phyloP scores from a whole-genome alignment of 352 stramenopile species.

The Pythium angustatum region DNA sequence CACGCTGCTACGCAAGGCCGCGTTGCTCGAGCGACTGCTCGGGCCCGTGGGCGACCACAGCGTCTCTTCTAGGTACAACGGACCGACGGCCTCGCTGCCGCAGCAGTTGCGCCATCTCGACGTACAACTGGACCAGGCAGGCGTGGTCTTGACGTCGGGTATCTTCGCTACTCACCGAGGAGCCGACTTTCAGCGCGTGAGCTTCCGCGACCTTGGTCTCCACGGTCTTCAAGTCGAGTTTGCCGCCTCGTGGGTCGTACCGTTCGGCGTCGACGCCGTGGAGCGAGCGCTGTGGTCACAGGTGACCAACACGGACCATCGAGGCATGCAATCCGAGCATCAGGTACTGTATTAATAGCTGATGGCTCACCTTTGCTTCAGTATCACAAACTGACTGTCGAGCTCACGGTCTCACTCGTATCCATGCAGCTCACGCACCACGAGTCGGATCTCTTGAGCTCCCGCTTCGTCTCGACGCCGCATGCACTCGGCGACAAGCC shows the following conservation, averaged over 20 bases:
- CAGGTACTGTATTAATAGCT: not conserved
- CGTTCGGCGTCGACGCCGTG: not conserved
- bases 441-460: not conserved
- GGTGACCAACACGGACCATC: not conserved
- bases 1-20: not conserved
- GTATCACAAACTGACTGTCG: no score
- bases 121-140: not conserved
- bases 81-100: not conserved
- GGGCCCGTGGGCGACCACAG: not conserved
- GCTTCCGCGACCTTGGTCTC: conserved; percentile 10
- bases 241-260: not conserved
- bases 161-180: not conserved
- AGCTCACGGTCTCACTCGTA: not conserved
- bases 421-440: conserved; percentile 2
- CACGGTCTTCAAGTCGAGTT: conserved; percentile 17
- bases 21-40: not conserved
- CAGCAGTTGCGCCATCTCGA: conserved; percentile 10
- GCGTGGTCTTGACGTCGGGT: not conserved
- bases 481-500: not conserved
- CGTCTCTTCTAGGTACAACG: not conserved
- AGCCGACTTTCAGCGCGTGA: not conserved
- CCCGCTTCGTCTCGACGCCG: conserved; percentile 10
- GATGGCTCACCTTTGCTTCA: no score
- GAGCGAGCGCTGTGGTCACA: not conserved
- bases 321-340: not conserved